Conservation (phyloP, 1,284 basidiomycete species). For the Cryptococcus floricola region DNA sequence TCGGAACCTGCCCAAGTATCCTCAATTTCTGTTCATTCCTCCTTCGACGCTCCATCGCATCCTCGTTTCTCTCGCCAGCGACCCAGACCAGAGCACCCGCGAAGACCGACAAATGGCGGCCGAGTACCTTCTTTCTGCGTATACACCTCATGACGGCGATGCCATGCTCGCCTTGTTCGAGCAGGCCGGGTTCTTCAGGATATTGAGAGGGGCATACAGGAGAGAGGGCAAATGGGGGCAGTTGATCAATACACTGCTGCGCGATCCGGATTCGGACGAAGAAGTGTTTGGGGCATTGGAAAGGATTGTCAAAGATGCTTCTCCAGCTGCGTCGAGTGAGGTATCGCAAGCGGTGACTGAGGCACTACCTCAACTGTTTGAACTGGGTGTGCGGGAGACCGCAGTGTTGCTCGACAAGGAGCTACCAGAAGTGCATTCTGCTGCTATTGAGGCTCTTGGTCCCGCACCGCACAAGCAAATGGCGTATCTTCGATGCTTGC, state of each 20-base stretch:
- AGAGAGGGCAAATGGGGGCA: constrained; percentile 72
- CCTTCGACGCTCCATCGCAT: constrained; percentile 68
- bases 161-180: constrained; percentile 69
- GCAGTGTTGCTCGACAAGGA: constrained; percentile 71
- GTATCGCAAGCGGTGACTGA: constrained; percentile 56
- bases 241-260: constrained; percentile 67
- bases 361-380: constrained; percentile 63
- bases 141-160: constrained; percentile 75
- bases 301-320: constrained; percentile 52
- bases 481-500: constrained; percentile 71
- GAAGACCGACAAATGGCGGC: constrained; percentile 93
- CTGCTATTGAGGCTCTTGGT: constrained; percentile 18
- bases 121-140: constrained; percentile 90
- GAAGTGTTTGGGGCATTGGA: constrained; percentile 64
- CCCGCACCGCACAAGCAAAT: constrained; percentile 59
- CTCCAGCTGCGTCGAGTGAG: constrained; percentile 51
- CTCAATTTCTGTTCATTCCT: constrained; percentile 74
- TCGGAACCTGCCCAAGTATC: constrained; percentile 94
- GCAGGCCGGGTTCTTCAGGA: constrained; percentile 81
- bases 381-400: constrained; percentile 61
- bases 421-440: constrained; percentile 18
- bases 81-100: constrained; percentile 66
- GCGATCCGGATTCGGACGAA: constrained; percentile 66
- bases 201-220: constrained; percentile 74
- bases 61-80: constrained; percentile 70